Evolutionary conservation across 192 early-diverging fungal genomes (phyloP).

Genomic region (Lobosporangium transversale): DNA sequence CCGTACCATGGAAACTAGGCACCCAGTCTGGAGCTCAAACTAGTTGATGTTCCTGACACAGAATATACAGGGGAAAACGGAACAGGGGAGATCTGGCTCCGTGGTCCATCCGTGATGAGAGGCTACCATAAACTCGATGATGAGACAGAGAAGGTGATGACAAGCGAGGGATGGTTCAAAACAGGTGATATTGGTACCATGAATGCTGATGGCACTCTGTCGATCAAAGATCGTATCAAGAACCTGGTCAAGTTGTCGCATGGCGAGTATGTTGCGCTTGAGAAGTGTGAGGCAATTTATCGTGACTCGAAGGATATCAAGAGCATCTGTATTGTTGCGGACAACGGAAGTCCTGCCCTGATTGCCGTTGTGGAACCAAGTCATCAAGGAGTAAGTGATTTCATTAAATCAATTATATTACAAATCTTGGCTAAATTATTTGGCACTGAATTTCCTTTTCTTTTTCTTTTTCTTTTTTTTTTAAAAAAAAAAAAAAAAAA

Average conservation of each 20-base stretch:
- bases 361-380: conserved; percentile 78
- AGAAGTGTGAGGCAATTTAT: conserved; percentile 76
- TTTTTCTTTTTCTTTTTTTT: conserved; percentile 6
- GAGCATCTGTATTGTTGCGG: conserved; percentile 79
- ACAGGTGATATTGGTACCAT: conserved; percentile 82
- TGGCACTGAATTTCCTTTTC: conserved; percentile 1
- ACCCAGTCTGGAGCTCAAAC: conserved; percentile 67
- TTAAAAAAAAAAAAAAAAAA: background rate
- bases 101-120: conserved; percentile 68
- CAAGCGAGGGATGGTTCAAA: conserved; percentile 75
- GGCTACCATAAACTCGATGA: conserved; percentile 75
- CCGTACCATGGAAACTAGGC: no score
- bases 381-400: conserved; percentile 51
- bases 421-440: no score
- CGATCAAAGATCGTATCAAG: conserved; percentile 85
- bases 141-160: conserved; percentile 67
- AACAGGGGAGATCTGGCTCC: conserved; percentile 74
- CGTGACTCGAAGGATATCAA: conserved; percentile 71
- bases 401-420: background rate
- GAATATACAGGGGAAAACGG: conserved; percentile 58
- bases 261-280: conserved; percentile 76
- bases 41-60: conserved; percentile 67
- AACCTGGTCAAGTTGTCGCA: conserved; percentile 81
- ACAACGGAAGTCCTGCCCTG: conserved; percentile 69
- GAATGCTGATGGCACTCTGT: conserved; percentile 73